phyloP scores from a whole-genome alignment of 768 basidiomycete genomes.

The Strobilomyces echinocephalus region DNA sequence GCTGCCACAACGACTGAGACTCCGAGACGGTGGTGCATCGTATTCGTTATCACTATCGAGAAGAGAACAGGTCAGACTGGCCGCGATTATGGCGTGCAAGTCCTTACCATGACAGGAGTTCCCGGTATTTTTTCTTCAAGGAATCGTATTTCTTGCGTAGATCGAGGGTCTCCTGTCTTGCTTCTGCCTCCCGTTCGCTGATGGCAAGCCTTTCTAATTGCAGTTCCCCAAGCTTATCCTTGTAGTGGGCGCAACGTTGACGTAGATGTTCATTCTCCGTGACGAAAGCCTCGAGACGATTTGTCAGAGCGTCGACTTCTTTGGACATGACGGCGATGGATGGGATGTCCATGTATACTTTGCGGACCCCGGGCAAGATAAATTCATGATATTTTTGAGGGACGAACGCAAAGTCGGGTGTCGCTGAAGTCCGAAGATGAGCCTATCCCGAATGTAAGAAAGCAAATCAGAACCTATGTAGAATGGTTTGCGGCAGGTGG shows the following conservation, averaged over 20 bases:
- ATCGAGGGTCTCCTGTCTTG: slow-evolving; percentile 38
- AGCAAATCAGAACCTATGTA: slow-evolving; percentile 44
- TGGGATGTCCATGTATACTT: slow-evolving; percentile 46
- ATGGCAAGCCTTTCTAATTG: slow-evolving; percentile 28
- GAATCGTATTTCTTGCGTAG: slow-evolving; percentile 32
- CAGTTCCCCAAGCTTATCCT: slow-evolving; percentile 31
- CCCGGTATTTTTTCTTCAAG: slow-evolving; percentile 26
- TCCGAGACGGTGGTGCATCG: slow-evolving; percentile 1
- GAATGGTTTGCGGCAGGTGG: slow-evolving; percentile 52
- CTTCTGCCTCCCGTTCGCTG: slow-evolving; percentile 29
- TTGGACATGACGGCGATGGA: slow-evolving; percentile 22
- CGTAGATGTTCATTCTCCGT: slow-evolving; percentile 42
- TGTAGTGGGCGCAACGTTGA: slow-evolving; percentile 40
- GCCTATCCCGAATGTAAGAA: too few relatives aligned
- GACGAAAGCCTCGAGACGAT: slow-evolving; percentile 35
- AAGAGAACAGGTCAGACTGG: neutral
- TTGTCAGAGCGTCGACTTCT: slow-evolving; percentile 36
- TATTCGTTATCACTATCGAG: slow-evolving; percentile 5
- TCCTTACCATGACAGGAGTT: slow-evolving; percentile 14
- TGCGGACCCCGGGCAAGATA: slow-evolving; percentile 54
- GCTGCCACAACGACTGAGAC: slow-evolving; percentile 3
- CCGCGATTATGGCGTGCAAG: too few relatives aligned
- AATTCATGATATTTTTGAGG: slow-evolving; percentile 58
- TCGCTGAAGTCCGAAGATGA: slow-evolving; percentile 31
- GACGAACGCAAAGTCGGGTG: slow-evolving; percentile 44